Percentiles rank a stretch among this genome's conserved stretches.
Evolutionary conservation across 2,329 filamentous ascomycete genomes (phyloP).

Genomic region (Ceratocystis albifundus): DNA sequence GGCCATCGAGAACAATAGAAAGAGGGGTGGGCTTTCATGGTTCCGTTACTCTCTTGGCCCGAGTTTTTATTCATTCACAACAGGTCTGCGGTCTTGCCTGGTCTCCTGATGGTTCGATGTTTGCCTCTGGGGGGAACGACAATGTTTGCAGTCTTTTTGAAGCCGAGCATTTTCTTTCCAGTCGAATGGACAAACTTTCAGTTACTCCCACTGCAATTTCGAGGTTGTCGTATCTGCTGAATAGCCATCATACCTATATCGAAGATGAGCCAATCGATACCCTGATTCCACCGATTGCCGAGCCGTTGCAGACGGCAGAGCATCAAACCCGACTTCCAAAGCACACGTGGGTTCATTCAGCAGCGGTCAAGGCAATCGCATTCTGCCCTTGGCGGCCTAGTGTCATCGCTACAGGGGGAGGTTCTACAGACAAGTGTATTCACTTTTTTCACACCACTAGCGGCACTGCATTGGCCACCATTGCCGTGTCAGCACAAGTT

Average conservation of each 20-base stretch:
- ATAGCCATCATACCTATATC: constrained; percentile 8
- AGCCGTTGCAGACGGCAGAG: constrained; percentile 3
- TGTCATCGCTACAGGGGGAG: constrained; percentile 80
- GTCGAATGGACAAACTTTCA: constrained; percentile 16
- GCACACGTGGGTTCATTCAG: constrained; percentile 66
- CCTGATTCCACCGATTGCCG: constrained; percentile 14
- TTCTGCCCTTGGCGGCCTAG: constrained; percentile 91
- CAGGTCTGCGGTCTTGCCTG: constrained; percentile 91
- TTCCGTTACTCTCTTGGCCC: constrained; percentile 62
- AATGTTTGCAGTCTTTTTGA: constrained; percentile 79
- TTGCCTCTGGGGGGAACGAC: constrained; percentile 87
- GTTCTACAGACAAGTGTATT: constrained; percentile 87
- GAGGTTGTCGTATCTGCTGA: constrained; percentile 4
- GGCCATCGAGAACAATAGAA: constrained; percentile 56
- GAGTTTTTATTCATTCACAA: constrained; percentile 68
- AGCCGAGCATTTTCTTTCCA: constrained; percentile 44
- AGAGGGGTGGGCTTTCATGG: constrained; percentile 60
- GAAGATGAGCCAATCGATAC: constrained; percentile 11
- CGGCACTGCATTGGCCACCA: constrained; percentile 74
- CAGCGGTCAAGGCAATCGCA: constrained; percentile 90
- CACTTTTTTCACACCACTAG: constrained; percentile 87
- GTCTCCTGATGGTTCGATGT: constrained; percentile 62
- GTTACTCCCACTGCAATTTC: constrained; percentile 11
- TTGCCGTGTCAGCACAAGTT: constrained; percentile 85
- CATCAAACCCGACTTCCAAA: constrained; percentile 25